Base-by-base conservation (phyloP, 176 grass and related monocot species). In the Calamus simplicifolius region DNA sequence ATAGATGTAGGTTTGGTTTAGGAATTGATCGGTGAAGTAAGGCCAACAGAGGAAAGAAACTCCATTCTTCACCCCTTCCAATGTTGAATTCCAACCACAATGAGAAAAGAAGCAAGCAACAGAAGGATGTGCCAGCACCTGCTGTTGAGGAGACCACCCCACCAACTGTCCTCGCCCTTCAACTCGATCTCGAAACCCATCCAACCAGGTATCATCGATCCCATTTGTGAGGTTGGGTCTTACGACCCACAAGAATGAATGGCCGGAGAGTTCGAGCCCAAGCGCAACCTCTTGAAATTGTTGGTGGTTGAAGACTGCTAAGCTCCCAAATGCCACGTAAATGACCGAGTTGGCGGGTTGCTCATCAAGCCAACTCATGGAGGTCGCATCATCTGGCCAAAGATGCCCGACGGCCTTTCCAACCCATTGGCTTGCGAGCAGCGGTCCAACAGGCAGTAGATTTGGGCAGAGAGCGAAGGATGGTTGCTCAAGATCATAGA, bases 101-200 rank as follows among this genome's bases (percentile, higher is more conserved):
- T 89, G 90, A 3, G 85, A 84, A 52, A 95, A 16, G 60, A 95
- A 95, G 66, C 90, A 89, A 26, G 73, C 85, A 16, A 95, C 23
- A 4, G 90, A 76, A 15, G 61, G 70, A 60, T 95, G 79, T 53
- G 85, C 69, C 10, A 90, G 54, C 10, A 95, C 74, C 6, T 58
- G 74, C 61, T 86, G 76, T 56, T 95, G 90, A 43, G 85, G 90
- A 56, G 70, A 74, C 82, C 90, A 89, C 15, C 51, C 25, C 23
- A 89, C 74, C 4, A 89, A 43, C 27, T 52, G 60, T 15, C 85
- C 82, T 16, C 59, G 64, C 23, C 83, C 85, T 19, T 48, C n/a
- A 18, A 75, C 58, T 4, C 38, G 57, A 13, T 30, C 16, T 54
- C 50, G 60, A 48, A 81, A 84, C 25, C 64, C 51, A 25, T 86